Evolutionary conservation across 345 rosid species (phyloP).

Genomic region (Populus alba): DNA sequence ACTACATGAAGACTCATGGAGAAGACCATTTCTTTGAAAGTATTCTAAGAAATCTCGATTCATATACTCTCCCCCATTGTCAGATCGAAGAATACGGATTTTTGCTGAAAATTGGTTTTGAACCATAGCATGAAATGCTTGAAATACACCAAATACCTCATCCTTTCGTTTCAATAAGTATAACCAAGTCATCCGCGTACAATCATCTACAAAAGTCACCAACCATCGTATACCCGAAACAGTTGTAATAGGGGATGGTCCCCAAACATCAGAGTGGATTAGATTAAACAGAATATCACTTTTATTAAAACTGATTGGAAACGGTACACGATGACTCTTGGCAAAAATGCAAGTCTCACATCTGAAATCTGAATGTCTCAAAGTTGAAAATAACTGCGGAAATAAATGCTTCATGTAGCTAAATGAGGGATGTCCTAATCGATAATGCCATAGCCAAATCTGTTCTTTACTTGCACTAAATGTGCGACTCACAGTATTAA

Average conservation of each 20-base stretch:
- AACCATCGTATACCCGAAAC: neutral
- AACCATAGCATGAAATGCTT: neutral
- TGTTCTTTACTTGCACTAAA: neutral
- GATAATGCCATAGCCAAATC: neutral
- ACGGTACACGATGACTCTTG: neutral
- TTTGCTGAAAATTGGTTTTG: neutral
- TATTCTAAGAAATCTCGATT: no score
- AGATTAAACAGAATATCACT: neutral
- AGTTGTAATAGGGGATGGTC: neutral
- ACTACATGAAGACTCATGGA: no score
- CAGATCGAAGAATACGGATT: neutral
- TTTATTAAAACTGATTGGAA: neutral
- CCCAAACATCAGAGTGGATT: neutral
- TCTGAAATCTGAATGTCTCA: neutral
- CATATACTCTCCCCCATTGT: neutral
- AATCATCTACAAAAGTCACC: neutral
- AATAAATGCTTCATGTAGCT: neutral
- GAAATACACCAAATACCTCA: neutral
- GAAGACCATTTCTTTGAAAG: no score
- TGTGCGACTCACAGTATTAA: neutral
- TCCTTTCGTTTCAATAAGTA: neutral
- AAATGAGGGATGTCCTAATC: neutral
- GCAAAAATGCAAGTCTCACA: neutral
- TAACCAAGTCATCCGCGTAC: neutral
- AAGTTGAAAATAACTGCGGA: neutral